Base-by-base conservation (phyloP, 2,329 filamentous ascomycete species). In the Moelleriella libera region DNA sequence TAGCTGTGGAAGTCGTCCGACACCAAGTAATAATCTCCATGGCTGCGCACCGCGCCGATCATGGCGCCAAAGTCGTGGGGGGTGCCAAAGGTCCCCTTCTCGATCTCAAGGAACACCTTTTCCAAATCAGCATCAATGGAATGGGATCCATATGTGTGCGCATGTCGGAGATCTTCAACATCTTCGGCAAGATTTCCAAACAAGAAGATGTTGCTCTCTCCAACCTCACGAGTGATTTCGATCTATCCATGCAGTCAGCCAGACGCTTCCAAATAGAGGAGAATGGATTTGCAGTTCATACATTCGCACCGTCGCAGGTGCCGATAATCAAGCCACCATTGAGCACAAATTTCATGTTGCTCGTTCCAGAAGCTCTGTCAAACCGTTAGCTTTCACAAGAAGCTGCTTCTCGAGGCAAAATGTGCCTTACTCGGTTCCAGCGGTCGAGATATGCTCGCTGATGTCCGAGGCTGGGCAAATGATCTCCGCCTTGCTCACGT, bases 341-440 rank as follows among this genome's bases (percentile, higher is more conserved):
- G 59, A 98, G 75, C 11, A 96, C 92, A 65, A 98, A 98, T 68
- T 98, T 98, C 92, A 98, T 98, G 78, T 98, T 98, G 60, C 87
- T 94, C 10, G 88, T 95, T 52, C 90, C 90, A 53, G 77, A 82
- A 21, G 79, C 79, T 62, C 72, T 76, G 45, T 47, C 21, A 3
- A 6, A 41, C 55, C 51, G 50, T 54, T 48, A 57, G 50, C 21
- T 21, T 21, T 21, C 21, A 21, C 21, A 21, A 21, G 21, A 21
- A 21, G 21, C 21, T 21, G 21, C 21, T 21, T 21, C 3, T 21
- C 21, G 3, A 2, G 34, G 34, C 34, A 3, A 12, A 12, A 9
- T 8, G 40, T 7, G 40, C 6, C 74, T 64, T 63, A 77, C 74
- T 98, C 92, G 1, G 92, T 98, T 45, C 92, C 92, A 39, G 92